Base-by-base conservation (phyloP, 768 basidiomycete genomes). In the Cytidiella melzeri region DNA sequence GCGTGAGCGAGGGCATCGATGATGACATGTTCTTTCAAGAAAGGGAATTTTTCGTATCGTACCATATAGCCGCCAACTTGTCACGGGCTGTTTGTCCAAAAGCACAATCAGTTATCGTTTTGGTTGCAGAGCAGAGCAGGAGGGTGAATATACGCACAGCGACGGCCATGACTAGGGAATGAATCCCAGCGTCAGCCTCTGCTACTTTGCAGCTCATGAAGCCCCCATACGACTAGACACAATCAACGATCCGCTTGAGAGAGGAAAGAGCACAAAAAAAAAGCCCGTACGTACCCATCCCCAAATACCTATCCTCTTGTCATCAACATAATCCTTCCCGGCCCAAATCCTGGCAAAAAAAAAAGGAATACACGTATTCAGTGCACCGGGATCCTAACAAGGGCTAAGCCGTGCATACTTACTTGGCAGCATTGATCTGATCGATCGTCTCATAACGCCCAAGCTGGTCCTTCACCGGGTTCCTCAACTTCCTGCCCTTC, bases 171-270 rank as follows among this genome's bases (percentile, higher is more conserved):
- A 89, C 91, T 41, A 98, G 72, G 3, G 86, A 84, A 67, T 98
- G 92, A 12, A 97, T 79, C 4, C 87, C 86, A 13, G 89, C 92
- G 62, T 90, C 76, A 4, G 90, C 86, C 69, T 99, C 96, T 11
- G 89, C 79, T 3, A 95, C 82, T 63, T 98, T 98, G 50, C 86
- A 80, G 48, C 87, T 87, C 87, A 98, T 90, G 68, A 92, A 99
- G 0, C 96, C 95, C 9, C 95, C 95, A 59, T 93, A 97, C 7
- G 89, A 92, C 94, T 94, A 57, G 34, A 13, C 26, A 37, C 30
- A 36, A 42, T 37, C 24, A 43, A 49, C 19, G 43, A 20, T 52
- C 41, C 42, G 3, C 34, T 43, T 27, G 38, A 7, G 11, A 37
- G 26, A 26, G n/a, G n/a, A n/a, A n/a, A n/a, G n/a, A n/a, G 41